Base-by-base conservation (phyloP, 257 asterid genomes). In the Henckelia pumila region DNA sequence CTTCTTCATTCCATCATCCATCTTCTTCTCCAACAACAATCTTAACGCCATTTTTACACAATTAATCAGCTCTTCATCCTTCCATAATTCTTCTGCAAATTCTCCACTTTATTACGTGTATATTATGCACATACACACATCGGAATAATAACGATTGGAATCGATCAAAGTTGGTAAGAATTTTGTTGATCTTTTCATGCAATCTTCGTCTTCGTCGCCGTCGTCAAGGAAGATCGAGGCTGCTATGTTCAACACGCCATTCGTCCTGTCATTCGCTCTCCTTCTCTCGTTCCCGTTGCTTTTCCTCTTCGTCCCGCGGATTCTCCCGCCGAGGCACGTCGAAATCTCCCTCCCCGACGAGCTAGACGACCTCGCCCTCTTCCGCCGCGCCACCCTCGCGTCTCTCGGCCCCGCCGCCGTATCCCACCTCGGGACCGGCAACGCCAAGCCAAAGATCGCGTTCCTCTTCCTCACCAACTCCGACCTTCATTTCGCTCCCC, bases 391-490 rank as follows among this genome's bases (percentile, higher is more conserved):
- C 33, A 74, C 91, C 16, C 83, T 82, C 13, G 67, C 77, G n/a
- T 64, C 85, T 49, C 16, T 73, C 57, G 58, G 60, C 40, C 52
- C 53, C 30, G 37, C 56, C 53, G 57, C 72, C 26, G 73, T 79
- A 55, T 81, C 77, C 35, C 69, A 68, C 16, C 75, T 71, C 56
- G 77, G 77, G 17, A 22, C 85, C 71, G n/a, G 81, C 47, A 63
- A 35, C 17, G 57, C 70, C 0, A 72, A 60, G 2, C 95, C 87
- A 61, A 86, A 86, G 73, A 83, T 89, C 56, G 96, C 96, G 4
- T 89, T 86, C 83, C 76, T 89, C 61, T 89, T 86, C 65, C 83
- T 89, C 25, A 89, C 95, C 40, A 83, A 89, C 67, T 68, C 92
- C 17, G 83, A 80, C 59, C 87, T 89, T 62, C 83, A 83, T 75